These are phyloP conservation scores for Schizophyllum commune DNA, from an alignment of 1,284 basidiomycete species.

Conservation along the genomic window DNA sequence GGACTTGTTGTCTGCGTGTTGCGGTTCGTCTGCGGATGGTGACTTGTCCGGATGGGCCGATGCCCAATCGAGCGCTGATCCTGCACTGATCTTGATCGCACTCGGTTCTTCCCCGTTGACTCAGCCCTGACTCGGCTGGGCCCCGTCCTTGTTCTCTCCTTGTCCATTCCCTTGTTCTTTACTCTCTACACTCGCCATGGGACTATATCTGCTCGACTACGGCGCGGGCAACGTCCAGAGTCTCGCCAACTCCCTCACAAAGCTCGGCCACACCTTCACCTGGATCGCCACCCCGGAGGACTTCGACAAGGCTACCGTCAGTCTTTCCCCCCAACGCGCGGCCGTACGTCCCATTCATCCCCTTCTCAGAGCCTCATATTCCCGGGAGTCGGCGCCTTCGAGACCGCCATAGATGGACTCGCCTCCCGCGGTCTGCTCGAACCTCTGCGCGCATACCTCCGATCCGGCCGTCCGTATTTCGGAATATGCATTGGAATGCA, in stretches of 20 bases:
- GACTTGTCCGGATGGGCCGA: too few species aligned
- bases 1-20: too few species aligned
- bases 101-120: neutral
- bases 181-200: conserved; percentile 32
- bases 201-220: conserved; percentile 88
- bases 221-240: conserved; percentile 94
- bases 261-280: conserved; percentile 83
- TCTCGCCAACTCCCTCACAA: conserved; percentile 87
- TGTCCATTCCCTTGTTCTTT: conserved; percentile 2
- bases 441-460: conserved; percentile 80
- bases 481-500: conserved; percentile 99
- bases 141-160: too few species aligned
- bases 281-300: conserved; percentile 88
- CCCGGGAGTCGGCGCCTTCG: conserved; percentile 96
- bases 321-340: conserved; percentile 25
- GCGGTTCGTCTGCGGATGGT: too few species aligned
- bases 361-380: conserved; percentile 81
- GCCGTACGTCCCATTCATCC: conserved; percentile 2
- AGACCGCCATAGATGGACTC: conserved; percentile 80
- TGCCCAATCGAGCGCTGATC: too few species aligned
- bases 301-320: conserved; percentile 84
- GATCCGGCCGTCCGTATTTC: conserved; percentile 89
- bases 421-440: conserved; percentile 68
- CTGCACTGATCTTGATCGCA: too few species aligned
- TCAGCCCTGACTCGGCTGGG: neutral